Conservation (phyloP, 495 filamentous ascomycete species). For the Articulospora tetracladia region DNA sequence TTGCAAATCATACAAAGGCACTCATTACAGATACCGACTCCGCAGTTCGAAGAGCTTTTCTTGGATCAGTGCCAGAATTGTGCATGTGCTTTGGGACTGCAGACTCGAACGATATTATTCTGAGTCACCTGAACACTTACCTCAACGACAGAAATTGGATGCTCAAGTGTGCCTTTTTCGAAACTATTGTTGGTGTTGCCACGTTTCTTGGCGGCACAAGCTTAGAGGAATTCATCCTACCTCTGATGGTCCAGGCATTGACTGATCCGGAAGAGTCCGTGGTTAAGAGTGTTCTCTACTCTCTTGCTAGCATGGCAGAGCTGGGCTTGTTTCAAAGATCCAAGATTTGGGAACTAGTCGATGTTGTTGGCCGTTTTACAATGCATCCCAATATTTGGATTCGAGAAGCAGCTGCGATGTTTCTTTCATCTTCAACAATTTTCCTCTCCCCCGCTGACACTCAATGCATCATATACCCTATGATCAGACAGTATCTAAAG, state of each 20-base stretch:
- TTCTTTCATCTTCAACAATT: constrained; percentile 70
- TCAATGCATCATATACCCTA: constrained; percentile 74
- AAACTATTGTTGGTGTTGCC: constrained; percentile 90
- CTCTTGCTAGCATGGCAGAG: constrained; percentile 84
- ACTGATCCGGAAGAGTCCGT: constrained; percentile 96
- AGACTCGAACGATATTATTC: constrained; percentile 87
- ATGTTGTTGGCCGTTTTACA: constrained; percentile 75
- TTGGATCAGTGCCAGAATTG: constrained; percentile 87
- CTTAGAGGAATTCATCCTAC: constrained; percentile 93
- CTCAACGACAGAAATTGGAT: constrained; percentile 96
- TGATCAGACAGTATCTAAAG: constrained; percentile 81
- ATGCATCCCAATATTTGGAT: constrained; percentile 97
- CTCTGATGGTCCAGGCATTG: constrained; percentile 94
- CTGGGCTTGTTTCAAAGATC: constrained; percentile 82
- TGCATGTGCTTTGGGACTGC: constrained; percentile 93
- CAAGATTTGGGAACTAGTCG: constrained; percentile 82
- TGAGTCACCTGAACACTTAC: constrained; percentile 96
- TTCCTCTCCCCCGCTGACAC: constrained; percentile 80
- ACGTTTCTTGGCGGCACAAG: constrained; percentile 83
- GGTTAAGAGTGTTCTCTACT: constrained; percentile 83
- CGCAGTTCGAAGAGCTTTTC: constrained; percentile 86
- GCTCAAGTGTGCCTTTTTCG: constrained; percentile 94
- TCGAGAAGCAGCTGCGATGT: constrained; percentile 78
- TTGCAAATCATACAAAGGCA: constrained; percentile 83
- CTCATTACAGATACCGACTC: constrained; percentile 83